Percentiles rank a stretch among this genome's conserved stretches.
Evolutionary conservation across 768 basidiomycete species (phyloP).

Genomic region (Leucosporidium scottii): DNA sequence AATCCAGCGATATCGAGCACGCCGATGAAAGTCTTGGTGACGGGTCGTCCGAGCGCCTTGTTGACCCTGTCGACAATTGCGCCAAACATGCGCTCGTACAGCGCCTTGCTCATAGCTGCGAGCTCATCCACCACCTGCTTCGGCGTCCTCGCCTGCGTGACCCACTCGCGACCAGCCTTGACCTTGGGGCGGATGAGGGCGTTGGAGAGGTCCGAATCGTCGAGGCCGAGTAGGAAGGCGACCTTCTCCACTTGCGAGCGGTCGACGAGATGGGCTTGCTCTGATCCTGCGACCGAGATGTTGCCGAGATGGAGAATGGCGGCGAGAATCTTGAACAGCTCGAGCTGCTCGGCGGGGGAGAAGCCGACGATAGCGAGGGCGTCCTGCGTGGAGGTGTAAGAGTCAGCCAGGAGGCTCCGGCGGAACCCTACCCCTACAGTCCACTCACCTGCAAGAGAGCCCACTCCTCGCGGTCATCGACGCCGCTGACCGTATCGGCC

Average conservation of each 20-base stretch:
- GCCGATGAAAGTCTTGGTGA: constrained; percentile 84
- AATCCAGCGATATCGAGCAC: constrained; percentile 99
- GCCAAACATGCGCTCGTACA: constrained; percentile 96
- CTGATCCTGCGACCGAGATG: constrained; percentile 59
- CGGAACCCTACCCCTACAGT: background rate
- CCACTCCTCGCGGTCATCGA: constrained; percentile 90
- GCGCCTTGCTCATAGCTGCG: constrained; percentile 79
- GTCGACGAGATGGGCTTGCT: constrained; percentile 52
- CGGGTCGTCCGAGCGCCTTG: constrained; percentile 80
- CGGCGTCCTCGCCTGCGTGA: constrained; percentile 80
- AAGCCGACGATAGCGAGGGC: constrained; percentile 90
- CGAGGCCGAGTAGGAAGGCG: constrained; percentile 83
- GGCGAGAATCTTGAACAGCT: constrained; percentile 88
- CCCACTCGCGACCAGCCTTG: constrained; percentile 94
- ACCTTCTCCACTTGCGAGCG: constrained; percentile 47
- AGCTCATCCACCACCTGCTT: constrained; percentile 92
- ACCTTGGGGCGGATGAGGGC: constrained; percentile 83
- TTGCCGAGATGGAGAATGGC: constrained; percentile 94
- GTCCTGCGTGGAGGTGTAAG: constrained; percentile 45
- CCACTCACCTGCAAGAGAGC: constrained; percentile 57
- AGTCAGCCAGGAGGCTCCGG: constrained; percentile 11
- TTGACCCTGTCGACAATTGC: constrained; percentile 91
- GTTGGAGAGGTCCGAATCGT: constrained; percentile 64
- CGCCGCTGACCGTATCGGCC: constrained; percentile 83
- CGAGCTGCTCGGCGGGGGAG: constrained; percentile 69